A percentile compares a stretch with the other conserved stretches of the same genome.
These are phyloP conservation scores for Metschnikowia lunata DNA, from an alignment of 805 yeast genomes.

Conservation along the genomic window DNA sequence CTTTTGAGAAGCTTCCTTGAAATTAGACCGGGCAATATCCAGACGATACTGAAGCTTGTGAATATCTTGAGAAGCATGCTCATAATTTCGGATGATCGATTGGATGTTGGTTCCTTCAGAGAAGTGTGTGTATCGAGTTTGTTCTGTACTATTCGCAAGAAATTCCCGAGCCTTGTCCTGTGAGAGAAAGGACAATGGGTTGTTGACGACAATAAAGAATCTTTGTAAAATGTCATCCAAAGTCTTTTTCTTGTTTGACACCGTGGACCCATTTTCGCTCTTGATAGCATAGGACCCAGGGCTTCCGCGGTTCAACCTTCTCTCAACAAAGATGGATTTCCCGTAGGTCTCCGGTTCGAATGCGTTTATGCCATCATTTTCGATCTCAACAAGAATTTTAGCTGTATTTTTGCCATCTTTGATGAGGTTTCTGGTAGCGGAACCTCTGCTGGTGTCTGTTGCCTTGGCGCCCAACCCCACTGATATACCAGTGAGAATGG, in stretches of 20 bases:
- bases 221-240: constrained; percentile 64
- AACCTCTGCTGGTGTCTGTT: constrained; percentile 79
- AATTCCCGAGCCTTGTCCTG: constrained; percentile 94
- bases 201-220: constrained; percentile 76
- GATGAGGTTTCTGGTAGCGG: constrained; percentile 62
- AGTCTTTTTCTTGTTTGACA: constrained; percentile 60
- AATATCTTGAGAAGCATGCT: constrained; percentile 25
- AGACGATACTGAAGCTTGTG: constrained; percentile 27
- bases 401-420: constrained; percentile 74
- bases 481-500: constrained; percentile 80
- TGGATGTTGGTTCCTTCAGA: constrained; percentile 76
- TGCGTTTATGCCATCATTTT: constrained; percentile 63
- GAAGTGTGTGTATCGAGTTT: constrained; percentile 68
- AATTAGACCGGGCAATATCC: constrained; percentile 22
- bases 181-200: constrained; percentile 87
- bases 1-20: constrained; percentile 23
- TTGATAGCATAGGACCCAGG: constrained; percentile 51
- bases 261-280: constrained; percentile 45
- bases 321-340: constrained; percentile 59
- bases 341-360: constrained; percentile 68
- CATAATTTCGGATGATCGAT: constrained; percentile 56
- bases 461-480: constrained; percentile 90
- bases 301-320: constrained; percentile 56
- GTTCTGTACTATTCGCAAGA: constrained; percentile 69
- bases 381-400: constrained; percentile 57